Percentiles rank a stretch among this genome's conserved stretches.
Conservation (phyloP, 2,329 filamentous ascomycete genomes). For the Paraconiothyrium brasiliense region DNA sequence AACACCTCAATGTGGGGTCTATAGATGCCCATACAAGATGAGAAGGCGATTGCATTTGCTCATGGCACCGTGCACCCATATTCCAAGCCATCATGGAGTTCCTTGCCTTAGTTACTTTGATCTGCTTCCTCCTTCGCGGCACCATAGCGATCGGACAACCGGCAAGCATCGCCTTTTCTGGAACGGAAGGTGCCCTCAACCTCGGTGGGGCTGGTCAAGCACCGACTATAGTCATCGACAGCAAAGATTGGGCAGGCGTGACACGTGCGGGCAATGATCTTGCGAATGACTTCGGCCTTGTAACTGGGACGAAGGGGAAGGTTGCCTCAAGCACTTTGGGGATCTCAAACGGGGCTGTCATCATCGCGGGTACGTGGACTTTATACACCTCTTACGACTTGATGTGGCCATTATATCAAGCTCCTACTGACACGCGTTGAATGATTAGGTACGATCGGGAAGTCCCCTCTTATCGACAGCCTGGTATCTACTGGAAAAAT, state of each 20-base stretch:
- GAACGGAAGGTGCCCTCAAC: conserved; percentile 29
- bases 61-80: not conserved
- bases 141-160: conserved; percentile 30
- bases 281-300: conserved; percentile 71
- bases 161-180: conserved; percentile 29
- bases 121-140: conserved; percentile 13
- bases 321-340: conserved; percentile 24
- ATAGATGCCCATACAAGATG: conserved; percentile 5
- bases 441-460: conserved; percentile 61
- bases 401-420: not conserved
- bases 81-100: conserved; percentile 16
- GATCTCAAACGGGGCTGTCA: conserved; percentile 49
- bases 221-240: conserved; percentile 37
- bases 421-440: not conserved
- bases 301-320: conserved; percentile 69
- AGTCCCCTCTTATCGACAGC: conserved; percentile 66
- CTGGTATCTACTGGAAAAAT: conserved; percentile 64
- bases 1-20: conserved; percentile 4
- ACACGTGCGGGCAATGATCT: conserved; percentile 72
- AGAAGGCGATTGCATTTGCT: not conserved
- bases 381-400: not conserved
- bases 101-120: conserved; percentile 11
- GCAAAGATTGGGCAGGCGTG: conserved; percentile 69
- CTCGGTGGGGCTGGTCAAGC: conserved; percentile 27
- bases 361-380: conserved; percentile 67